These are phyloP conservation scores for Boletus sp. DNA, from an alignment of 768 basidiomycete species.

Conservation along the genomic window DNA sequence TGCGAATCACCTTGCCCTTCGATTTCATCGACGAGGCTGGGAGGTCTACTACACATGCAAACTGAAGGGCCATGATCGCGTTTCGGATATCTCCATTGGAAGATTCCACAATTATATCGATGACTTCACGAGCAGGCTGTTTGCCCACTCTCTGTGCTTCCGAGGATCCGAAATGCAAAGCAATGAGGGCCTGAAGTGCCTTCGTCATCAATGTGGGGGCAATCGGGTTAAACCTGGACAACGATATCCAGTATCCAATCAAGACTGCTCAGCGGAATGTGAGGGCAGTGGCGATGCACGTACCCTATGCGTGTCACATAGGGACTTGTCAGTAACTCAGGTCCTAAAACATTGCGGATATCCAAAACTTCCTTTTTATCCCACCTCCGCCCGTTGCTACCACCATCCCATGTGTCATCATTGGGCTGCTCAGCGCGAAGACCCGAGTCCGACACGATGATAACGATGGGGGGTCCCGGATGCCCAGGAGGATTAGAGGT, in stretches of 20 bases:
- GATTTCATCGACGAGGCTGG: slow-evolving; percentile 13
- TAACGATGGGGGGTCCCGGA: slow-evolving; percentile 59
- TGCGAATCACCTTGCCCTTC: slow-evolving; percentile 31
- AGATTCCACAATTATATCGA: slow-evolving; percentile 75
- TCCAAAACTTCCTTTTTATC: slow-evolving; percentile 57
- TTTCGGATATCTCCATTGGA: slow-evolving; percentile 91
- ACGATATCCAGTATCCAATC: background rate
- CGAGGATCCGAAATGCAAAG: slow-evolving; percentile 42
- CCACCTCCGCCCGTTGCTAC: slow-evolving; percentile 41
- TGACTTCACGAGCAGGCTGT: slow-evolving; percentile 56
- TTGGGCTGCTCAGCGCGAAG: slow-evolving; percentile 61
- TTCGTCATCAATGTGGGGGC: slow-evolving; percentile 81
- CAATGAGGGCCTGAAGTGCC: slow-evolving; percentile 63
- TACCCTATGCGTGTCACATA: slow-evolving; percentile 81
- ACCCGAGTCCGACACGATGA: slow-evolving; percentile 83
- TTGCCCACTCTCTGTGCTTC: slow-evolving; percentile 15
- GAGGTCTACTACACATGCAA: slow-evolving; percentile 56
- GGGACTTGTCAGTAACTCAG: slow-evolving; percentile 63
- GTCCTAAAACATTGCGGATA: slow-evolving; percentile 66
- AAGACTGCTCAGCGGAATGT: background rate
- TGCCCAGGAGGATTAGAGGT: slow-evolving; percentile 18
- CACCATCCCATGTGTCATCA: slow-evolving; percentile 46
- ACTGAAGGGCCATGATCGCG: slow-evolving; percentile 91
- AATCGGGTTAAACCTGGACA: slow-evolving; percentile 82
- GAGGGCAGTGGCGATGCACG: slow-evolving; percentile 20